phyloP scores from a whole-genome alignment of 2,329 filamentous ascomycete species.

The Mariannaea elegans region DNA sequence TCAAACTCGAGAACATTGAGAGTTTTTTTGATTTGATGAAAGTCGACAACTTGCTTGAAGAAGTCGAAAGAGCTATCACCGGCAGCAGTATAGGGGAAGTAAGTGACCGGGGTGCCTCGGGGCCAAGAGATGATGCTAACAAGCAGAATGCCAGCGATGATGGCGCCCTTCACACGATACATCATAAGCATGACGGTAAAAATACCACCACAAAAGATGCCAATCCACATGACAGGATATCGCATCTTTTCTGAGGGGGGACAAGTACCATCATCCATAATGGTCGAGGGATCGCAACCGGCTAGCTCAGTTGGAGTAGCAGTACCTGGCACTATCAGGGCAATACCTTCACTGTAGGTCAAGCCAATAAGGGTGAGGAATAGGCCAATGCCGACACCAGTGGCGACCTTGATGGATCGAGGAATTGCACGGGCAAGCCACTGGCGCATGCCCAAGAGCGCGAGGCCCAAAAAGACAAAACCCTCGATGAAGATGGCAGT shows the following conservation, averaged over 20 bases:
- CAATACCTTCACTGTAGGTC: conserved; percentile 85
- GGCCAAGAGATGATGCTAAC: conserved; percentile 93
- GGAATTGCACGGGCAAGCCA: conserved; percentile 89
- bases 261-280: conserved; percentile 64
- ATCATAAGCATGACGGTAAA: conserved; percentile 83
- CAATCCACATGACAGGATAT: conserved; percentile 85
- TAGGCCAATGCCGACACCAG: conserved; percentile 84
- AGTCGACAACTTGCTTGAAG: conserved; percentile 87
- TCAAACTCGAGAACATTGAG: conserved; percentile 80
- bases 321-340: conserved; percentile 74
- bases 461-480: conserved; percentile 83
- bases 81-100: conserved; percentile 77
- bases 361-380: conserved; percentile 81
- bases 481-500: conserved; percentile 92
- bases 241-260: conserved; percentile 77
- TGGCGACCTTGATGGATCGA: conserved; percentile 85
- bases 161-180: conserved; percentile 86
- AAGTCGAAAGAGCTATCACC: conserved; percentile 82
- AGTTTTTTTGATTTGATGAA: conserved; percentile 77
- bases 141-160: conserved; percentile 83
- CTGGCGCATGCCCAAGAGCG: conserved; percentile 82
- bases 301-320: conserved; percentile 78
- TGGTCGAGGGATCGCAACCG: conserved; percentile 62
- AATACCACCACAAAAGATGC: conserved; percentile 86
- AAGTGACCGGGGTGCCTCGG: conserved; percentile 77